Evolutionary conservation across 441 rosid species (phyloP).

Genomic region (Populus trichocarpa): DNA sequence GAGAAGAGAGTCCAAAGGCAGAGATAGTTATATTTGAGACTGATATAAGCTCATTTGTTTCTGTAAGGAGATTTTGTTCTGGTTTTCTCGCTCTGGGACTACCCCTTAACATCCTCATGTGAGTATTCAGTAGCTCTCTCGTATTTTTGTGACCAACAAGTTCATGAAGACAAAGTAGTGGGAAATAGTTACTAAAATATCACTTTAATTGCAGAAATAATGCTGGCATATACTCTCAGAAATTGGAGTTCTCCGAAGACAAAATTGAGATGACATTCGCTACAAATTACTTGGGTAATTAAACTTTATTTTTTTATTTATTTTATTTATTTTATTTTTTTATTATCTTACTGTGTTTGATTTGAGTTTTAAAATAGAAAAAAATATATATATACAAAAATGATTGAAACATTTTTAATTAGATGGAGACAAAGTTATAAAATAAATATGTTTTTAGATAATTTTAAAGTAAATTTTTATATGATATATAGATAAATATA

Average conservation of each 20-base stretch:
- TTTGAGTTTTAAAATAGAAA: no score
- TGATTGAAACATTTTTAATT: no score
- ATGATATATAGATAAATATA: no score
- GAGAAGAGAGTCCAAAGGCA: slow-evolving; percentile 58
- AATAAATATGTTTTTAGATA: no score
- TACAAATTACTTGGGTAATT: slow-evolving; percentile 70
- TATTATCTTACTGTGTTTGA: neutral
- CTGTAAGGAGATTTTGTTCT: slow-evolving; percentile 62
- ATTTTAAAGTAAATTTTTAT: no score
- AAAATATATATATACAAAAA: no score
- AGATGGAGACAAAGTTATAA: no score
- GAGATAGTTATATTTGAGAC: slow-evolving; percentile 55
- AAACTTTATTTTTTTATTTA: slow-evolving; percentile 21
- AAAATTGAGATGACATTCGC: slow-evolving; percentile 95
- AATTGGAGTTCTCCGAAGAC: slow-evolving; percentile 84
- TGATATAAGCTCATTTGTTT: slow-evolving; percentile 77
- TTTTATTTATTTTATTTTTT: neutral
- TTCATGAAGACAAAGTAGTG: neutral
- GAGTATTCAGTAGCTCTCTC: slow-evolving; percentile 16
- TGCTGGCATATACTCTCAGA: slow-evolving; percentile 75
- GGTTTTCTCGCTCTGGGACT: slow-evolving; percentile 60
- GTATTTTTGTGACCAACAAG: no score
- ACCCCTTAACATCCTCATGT: slow-evolving; percentile 88
- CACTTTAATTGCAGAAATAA: slow-evolving; percentile 57
- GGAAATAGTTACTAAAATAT: neutral